phyloP scores from a whole-genome alignment of 2,329 filamentous ascomycete genomes.

The Cordyceps tenuipes region DNA sequence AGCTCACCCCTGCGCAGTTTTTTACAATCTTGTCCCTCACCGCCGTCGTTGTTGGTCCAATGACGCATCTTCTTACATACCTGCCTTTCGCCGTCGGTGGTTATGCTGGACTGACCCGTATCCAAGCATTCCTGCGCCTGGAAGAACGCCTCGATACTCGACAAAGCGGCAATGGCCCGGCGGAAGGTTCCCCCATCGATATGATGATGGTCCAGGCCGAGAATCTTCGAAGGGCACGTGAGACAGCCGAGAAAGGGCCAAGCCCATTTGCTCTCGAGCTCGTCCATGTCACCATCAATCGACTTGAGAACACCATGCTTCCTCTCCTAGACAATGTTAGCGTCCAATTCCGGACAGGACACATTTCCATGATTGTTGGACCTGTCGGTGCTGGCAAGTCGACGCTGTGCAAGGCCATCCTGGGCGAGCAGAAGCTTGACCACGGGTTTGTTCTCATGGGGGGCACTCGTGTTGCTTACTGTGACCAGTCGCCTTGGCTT shows the following conservation, averaged over 20 bases:
- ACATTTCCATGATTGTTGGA: constrained; percentile 21
- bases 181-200: constrained; percentile 6
- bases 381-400: constrained; percentile 17
- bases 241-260: constrained; percentile 5
- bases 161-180: neutral
- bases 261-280: constrained; percentile 8
- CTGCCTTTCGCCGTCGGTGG: constrained; percentile 4
- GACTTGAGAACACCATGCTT: neutral
- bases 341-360: constrained; percentile 15
- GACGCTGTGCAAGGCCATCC: constrained; percentile 15
- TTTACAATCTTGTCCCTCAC: constrained; percentile 5
- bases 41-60: constrained; percentile 2
- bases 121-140: constrained; percentile 5
- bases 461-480: constrained; percentile 12
- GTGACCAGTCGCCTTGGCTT: constrained; percentile 11
- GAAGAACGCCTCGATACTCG: constrained; percentile 5
- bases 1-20: constrained; percentile 2
- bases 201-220: constrained; percentile 1
- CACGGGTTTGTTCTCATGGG: constrained; percentile 13
- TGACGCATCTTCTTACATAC: constrained; percentile 5
- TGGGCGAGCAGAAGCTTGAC: constrained; percentile 15
- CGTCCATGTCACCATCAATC: constrained; percentile 3
- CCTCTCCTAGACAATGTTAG: constrained; percentile 4
- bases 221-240: neutral
- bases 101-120: constrained; percentile 7